These are phyloP conservation scores for Trichodelitschia bisporula DNA, from an alignment of 495 filamentous ascomycete species.

Conservation along the genomic window DNA sequence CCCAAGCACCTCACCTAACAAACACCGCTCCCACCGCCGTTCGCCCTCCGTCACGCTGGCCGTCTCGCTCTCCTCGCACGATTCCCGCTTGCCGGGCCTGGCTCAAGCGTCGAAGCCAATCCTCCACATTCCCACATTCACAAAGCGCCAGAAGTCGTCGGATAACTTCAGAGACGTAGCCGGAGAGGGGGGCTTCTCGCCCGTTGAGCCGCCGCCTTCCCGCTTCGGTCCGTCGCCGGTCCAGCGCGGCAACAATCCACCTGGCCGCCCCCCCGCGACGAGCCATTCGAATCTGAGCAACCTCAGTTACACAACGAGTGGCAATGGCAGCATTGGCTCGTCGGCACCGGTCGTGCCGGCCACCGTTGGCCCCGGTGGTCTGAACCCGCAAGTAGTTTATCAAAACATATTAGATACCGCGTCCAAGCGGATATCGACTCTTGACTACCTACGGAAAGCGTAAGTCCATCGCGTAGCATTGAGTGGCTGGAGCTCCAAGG, in stretches of 20 bases:
- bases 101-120: too few species aligned
- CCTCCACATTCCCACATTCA: too few species aligned
- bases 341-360: constrained; percentile 7
- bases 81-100: constrained; percentile 3
- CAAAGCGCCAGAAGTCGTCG: too few species aligned
- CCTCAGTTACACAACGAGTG: not conserved
- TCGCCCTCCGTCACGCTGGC: constrained; percentile 5
- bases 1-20: constrained; percentile 2
- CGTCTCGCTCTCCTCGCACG: constrained; percentile 4
- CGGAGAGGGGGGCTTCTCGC: too few species aligned
- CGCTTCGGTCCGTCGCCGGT: not conserved
- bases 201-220: too few species aligned
- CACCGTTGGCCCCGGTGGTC: constrained; percentile 8
- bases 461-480: constrained; percentile 21
- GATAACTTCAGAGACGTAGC: too few species aligned
- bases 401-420: constrained; percentile 76
- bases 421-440: constrained; percentile 82
- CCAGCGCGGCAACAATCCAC: not conserved
- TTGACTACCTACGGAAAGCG: constrained; percentile 85
- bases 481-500: too few species aligned
- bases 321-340: constrained; percentile 6
- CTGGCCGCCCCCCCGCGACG: not conserved
- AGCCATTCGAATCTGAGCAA: constrained; percentile 1
- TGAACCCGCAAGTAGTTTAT: constrained; percentile 42
- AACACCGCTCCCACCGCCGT: constrained; percentile 6